phyloP scores from a whole-genome alignment of 352 stramenopile genomes.

The Globisporangium orthogonon region DNA sequence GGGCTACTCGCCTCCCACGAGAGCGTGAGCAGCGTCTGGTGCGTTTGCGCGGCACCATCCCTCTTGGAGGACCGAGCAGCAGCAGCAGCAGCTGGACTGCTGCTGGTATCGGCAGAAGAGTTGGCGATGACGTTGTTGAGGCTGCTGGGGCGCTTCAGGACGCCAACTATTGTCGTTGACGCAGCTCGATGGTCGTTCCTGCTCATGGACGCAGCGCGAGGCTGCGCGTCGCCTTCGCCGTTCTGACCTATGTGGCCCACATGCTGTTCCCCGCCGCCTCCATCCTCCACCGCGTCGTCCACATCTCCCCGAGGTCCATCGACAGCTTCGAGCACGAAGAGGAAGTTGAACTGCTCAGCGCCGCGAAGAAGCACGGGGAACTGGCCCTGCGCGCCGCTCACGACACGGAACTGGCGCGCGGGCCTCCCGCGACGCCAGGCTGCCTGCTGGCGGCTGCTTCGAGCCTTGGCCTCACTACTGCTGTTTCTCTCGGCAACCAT shows the following conservation, averaged over 20 bases:
- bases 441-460: neutral
- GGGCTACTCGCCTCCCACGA: conserved; percentile 38
- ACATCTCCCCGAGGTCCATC: neutral
- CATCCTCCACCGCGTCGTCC: conserved; percentile 9
- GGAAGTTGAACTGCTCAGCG: conserved; percentile 62
- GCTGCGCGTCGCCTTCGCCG: neutral
- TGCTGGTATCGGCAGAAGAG: neutral
- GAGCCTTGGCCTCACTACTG: neutral
- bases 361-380: conserved; percentile 52
- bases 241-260: neutral
- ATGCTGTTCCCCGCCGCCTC: neutral
- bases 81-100: neutral
- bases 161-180: neutral
- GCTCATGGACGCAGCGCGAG: conserved; percentile 9
- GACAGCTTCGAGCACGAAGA: conserved; percentile 37
- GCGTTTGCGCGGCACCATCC: conserved; percentile 6
- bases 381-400: conserved; percentile 30
- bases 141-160: conserved; percentile 13
- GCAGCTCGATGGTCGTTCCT: neutral
- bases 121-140: conserved; percentile 1
- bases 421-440: neutral
- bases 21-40: conserved; percentile 56
- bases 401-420: conserved; percentile 24
- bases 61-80: neutral
- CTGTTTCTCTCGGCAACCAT: neutral